Conservation (phyloP, 2,329 filamentous ascomycete genomes). For the Lecanosticta acicola region DNA sequence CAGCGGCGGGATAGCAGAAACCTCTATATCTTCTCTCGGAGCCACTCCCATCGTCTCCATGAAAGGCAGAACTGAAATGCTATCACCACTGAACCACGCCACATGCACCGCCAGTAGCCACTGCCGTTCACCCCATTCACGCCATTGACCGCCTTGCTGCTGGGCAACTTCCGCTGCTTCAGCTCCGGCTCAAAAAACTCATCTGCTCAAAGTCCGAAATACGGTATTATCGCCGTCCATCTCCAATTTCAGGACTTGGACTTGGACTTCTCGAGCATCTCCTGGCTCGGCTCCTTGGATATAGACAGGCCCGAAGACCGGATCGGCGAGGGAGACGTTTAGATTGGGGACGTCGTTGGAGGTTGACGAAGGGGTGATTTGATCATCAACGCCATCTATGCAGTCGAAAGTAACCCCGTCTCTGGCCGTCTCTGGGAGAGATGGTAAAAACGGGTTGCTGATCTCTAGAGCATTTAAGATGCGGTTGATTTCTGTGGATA, state of each 20-base stretch:
- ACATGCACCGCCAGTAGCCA: constrained; percentile 1
- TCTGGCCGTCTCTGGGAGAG: constrained; percentile 15
- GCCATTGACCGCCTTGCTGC: background rate
- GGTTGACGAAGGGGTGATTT: constrained; percentile 17
- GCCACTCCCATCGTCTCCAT: constrained; percentile 22
- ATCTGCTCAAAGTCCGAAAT: constrained; percentile 15
- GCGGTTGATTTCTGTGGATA: constrained; percentile 18
- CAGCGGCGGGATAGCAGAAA: constrained; percentile 15
- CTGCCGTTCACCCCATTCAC: background rate
- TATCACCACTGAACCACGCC: constrained; percentile 15
- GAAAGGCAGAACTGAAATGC: constrained; percentile 16
- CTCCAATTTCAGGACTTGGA: constrained; percentile 18
- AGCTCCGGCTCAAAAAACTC: constrained; percentile 17
- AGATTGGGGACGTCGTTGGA: constrained; percentile 9
- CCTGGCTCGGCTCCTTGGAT: constrained; percentile 18
- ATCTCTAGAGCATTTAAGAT: constrained; percentile 16
- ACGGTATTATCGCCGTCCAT: constrained; percentile 18
- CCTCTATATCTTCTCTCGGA: constrained; percentile 11
- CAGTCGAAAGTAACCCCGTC: constrained; percentile 20
- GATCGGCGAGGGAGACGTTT: constrained; percentile 16
- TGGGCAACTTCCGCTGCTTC: constrained; percentile 16
- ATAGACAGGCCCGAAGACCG: constrained; percentile 19
- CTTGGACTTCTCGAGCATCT: constrained; percentile 18
- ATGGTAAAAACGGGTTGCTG: constrained; percentile 15
- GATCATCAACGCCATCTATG: constrained; percentile 17